Percentiles rank a stretch among this genome's conserved stretches.
These are phyloP conservation scores for Chaetomiaceae sp. DNA, from an alignment of 2,329 filamentous ascomycete genomes.

Conservation along the genomic window DNA sequence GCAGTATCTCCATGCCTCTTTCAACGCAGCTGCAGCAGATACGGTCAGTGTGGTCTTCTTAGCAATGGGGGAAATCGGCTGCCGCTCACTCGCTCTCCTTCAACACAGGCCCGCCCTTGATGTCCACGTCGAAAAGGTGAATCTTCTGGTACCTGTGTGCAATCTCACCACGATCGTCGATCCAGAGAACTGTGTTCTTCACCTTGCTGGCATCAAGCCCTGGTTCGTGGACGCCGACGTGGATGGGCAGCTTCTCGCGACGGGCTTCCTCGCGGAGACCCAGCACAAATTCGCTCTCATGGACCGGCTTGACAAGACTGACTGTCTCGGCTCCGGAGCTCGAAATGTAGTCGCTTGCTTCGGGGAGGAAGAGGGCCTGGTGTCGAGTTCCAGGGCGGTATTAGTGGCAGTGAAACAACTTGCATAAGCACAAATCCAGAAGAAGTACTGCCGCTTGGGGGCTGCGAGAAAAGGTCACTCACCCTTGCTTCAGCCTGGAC, in stretches of 20 bases:
- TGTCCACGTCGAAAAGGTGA: conserved; percentile 74
- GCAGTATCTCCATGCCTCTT: conserved; percentile 56
- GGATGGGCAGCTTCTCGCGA: conserved; percentile 62
- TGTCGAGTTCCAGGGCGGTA: not conserved
- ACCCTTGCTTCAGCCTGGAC: conserved; percentile 74
- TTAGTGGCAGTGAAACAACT: not conserved
- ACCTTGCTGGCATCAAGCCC: conserved; percentile 33
- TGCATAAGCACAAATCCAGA: no score
- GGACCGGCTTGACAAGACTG: conserved; percentile 62
- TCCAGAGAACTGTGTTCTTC: conserved; percentile 51
- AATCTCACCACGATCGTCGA: conserved; percentile 41
- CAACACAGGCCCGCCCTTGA: conserved; percentile 28
- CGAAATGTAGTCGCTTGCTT: conserved; percentile 86
- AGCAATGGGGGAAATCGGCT: no score
- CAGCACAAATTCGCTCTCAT: conserved; percentile 65
- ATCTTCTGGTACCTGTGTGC: conserved; percentile 71
- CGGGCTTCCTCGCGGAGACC: conserved; percentile 68
- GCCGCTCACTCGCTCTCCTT: conserved; percentile 24
- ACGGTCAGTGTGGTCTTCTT: no score
- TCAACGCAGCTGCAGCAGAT: conserved; percentile 52
- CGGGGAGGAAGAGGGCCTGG: conserved; percentile 71
- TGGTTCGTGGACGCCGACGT: conserved; percentile 83
- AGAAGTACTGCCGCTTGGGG: not conserved
- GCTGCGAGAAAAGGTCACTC: conserved; percentile 1
- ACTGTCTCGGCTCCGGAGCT: conserved; percentile 62